These are phyloP conservation scores for Apiotrichum domesticum DNA, from an alignment of 1,284 basidiomycete species.

Conservation along the genomic window DNA sequence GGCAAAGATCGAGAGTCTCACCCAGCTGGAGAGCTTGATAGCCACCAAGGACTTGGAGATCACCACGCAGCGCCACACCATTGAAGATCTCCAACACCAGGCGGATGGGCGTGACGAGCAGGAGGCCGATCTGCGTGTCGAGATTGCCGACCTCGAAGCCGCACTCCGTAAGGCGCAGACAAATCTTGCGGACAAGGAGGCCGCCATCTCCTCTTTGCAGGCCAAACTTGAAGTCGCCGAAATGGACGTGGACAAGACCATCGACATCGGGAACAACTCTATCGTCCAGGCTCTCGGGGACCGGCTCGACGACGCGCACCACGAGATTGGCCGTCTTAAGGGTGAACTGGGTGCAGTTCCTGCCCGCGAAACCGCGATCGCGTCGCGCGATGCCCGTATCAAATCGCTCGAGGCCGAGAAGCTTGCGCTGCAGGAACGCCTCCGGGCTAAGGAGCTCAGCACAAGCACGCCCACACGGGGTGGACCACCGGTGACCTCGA, in stretches of 20 bases:
- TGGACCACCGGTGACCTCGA: slow-evolving; percentile 10
- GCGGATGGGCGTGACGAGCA: background rate
- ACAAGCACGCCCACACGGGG: background rate
- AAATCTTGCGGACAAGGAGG: background rate
- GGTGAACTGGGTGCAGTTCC: slow-evolving; percentile 52
- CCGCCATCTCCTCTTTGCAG: background rate
- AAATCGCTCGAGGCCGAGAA: slow-evolving; percentile 40
- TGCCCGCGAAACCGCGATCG: slow-evolving; percentile 30
- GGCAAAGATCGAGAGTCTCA: background rate
- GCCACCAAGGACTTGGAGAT: background rate
- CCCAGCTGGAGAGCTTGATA: background rate
- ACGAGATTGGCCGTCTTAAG: slow-evolving; percentile 68
- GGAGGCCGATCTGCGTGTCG: background rate
- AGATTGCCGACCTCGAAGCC: background rate
- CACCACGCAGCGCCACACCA: background rate
- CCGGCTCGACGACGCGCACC: slow-evolving; percentile 71
- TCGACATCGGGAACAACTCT: background rate
- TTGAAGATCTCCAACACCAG: background rate
- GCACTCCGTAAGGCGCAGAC: background rate
- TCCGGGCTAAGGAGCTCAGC: background rate
- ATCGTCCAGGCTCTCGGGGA: slow-evolving; percentile 53
- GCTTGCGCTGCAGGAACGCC: slow-evolving; percentile 26
- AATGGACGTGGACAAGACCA: background rate
- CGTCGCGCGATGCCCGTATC: slow-evolving; percentile 34
- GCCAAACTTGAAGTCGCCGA: slow-evolving; percentile 1